phyloP scores from a whole-genome alignment of 108 stramenopile species.

The Cyclotella baltica region DNA sequence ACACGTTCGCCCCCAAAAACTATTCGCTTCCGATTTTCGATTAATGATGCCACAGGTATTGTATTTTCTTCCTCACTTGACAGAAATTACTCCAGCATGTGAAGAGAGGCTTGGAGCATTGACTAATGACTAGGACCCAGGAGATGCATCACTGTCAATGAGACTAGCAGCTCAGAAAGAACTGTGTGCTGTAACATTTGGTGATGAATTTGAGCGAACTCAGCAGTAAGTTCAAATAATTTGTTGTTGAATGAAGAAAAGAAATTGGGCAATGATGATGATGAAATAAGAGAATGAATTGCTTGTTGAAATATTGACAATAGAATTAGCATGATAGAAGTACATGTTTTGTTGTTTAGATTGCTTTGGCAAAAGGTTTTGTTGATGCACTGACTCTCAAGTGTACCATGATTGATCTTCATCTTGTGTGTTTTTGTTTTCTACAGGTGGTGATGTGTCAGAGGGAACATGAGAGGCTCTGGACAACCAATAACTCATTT shows the following conservation, averaged over 20 bases:
- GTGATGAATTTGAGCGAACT: slow-evolving; percentile 60
- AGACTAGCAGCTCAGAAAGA: slow-evolving; percentile 60
- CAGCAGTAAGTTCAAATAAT: slow-evolving; percentile 30
- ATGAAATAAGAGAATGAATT: too few species aligned
- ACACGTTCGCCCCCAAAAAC: slow-evolving; percentile 51
- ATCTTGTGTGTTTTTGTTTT: neutral
- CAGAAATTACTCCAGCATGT: slow-evolving; percentile 70
- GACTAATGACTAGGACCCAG: slow-evolving; percentile 71
- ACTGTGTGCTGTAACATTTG: slow-evolving; percentile 70
- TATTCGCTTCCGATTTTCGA: slow-evolving; percentile 49
- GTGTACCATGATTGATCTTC: neutral
- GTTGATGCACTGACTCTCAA: slow-evolving; percentile 22
- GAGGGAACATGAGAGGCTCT: slow-evolving; percentile 19
- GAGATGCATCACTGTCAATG: slow-evolving; percentile 64
- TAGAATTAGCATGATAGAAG: slow-evolving; percentile 13
- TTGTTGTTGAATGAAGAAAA: slow-evolving; percentile 35
- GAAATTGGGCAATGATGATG: slow-evolving; percentile 22
- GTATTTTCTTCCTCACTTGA: slow-evolving; percentile 29
- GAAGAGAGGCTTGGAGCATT: slow-evolving; percentile 76
- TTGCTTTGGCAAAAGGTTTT: slow-evolving; percentile 28
- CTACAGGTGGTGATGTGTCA: neutral
- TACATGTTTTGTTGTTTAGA: neutral
- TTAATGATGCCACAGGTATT: neutral
- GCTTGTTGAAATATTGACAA: neutral
- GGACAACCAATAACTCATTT: slow-evolving; percentile 68